Base-by-base conservation (phyloP, 139 green algal species). In the Trebouxia sp. region DNA sequence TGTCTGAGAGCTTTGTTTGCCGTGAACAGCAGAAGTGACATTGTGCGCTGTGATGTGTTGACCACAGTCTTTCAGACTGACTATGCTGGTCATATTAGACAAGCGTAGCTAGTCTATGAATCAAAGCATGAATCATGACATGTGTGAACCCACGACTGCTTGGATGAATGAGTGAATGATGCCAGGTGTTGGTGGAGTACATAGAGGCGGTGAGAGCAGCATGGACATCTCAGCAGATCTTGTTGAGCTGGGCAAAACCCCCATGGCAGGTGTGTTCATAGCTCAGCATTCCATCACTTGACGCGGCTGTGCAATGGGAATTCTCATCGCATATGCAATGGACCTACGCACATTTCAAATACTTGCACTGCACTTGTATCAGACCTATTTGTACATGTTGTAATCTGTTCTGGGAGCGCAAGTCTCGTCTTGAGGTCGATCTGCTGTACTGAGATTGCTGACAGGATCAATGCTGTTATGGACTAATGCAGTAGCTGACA, bases 171-270 rank as follows among this genome's bases (percentile, higher is more conserved):
- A 58, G 4, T 50, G 37, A 20, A 20, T 30, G 6, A 0, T 2
- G 72, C 70, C 50, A 89, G 83, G 92, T 51, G 93, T 97, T 38
- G 92, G 92, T 3, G 93, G 93, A 26, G 93, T 97, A 77, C 93
- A 94, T 86, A 85, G 96, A 43, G 93, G 92, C 6, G 95, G 76
- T 4, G 90, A 98, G 70, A 47, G 22, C 17, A 97, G 82, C 26
- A 93, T 97, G 92, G 96, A 99, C 82, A 76, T 99, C 0, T 93
- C 82, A 17, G 91, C 94, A 7, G 97, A 99, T 82, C 87, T 99
- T 8, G 95, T 87, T 22, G 94, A 97, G 82, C 89, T 99, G 1
- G 92, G 90, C 1, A 84, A 92, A 28, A 98, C 95, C 0, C 94
- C 94, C 0, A 91, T 99, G 41, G 88, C 91, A 72, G 62, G 62